Conservation (phyloP, 169 alveolate species). For the Plasmodium chabaudi region DNA sequence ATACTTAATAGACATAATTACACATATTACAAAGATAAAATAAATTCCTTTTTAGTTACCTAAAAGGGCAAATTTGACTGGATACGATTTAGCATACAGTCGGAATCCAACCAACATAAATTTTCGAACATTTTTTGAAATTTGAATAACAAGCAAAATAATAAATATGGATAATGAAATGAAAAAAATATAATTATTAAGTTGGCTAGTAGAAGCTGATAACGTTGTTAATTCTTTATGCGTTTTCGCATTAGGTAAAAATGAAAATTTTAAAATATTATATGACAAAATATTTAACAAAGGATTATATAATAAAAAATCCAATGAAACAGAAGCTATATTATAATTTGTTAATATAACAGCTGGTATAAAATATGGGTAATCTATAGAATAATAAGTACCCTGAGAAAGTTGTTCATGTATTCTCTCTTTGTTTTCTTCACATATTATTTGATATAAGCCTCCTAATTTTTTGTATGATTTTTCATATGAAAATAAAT, state of each 20-base stretch:
- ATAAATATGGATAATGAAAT: conserved; percentile 42
- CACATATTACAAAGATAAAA: not conserved
- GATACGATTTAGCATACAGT: conserved; percentile 29
- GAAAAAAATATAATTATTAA: conserved; percentile 9
- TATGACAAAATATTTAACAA: conserved; percentile 75
- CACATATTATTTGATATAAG: conserved; percentile 78
- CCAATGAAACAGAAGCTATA: conserved; percentile 78
- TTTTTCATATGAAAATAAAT: conserved; percentile 36
- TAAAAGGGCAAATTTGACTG: conserved; percentile 17
- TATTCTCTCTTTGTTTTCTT: conserved; percentile 71
- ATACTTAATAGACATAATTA: not conserved
- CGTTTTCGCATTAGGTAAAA: conserved; percentile 70
- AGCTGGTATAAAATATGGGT: conserved; percentile 83
- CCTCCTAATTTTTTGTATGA: conserved; percentile 78
- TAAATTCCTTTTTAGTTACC: conserved; percentile 16
- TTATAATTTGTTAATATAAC: conserved; percentile 78
- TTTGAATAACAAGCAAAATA: conserved; percentile 9
- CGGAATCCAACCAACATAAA: conserved; percentile 36
- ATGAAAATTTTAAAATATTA: conserved; percentile 73
- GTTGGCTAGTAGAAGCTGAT: conserved; percentile 28
- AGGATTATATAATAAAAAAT: conserved; percentile 79
- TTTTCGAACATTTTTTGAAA: conserved; percentile 24
- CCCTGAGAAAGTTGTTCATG: conserved; percentile 78
- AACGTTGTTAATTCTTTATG: conserved; percentile 52
- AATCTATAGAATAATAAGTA: conserved; percentile 31